Conservation (phyloP, 345 rosid genomes). For the Eucalyptus virginea region DNA sequence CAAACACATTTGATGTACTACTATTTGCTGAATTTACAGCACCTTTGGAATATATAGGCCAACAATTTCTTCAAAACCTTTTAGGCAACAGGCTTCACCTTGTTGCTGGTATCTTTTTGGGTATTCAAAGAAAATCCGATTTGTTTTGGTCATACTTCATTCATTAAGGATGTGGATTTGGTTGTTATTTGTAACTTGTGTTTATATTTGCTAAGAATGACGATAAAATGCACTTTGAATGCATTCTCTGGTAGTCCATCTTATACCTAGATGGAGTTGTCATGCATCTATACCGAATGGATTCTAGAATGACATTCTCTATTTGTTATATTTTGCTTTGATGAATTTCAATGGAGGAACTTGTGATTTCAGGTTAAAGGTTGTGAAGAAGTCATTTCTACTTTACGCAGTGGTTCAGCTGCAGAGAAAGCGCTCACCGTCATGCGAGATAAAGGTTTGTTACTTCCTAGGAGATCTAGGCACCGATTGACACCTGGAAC, state of each 20-base stretch:
- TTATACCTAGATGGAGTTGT: not conserved
- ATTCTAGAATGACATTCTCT: not conserved
- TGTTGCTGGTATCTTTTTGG: not conserved
- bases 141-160: not conserved
- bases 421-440: constrained; percentile 86
- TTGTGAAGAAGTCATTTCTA: constrained; percentile 63
- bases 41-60: not conserved
- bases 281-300: not conserved
- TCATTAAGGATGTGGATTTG: not conserved
- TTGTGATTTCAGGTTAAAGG: constrained; percentile 59
- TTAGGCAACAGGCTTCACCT: not conserved
- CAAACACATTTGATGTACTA: not conserved
- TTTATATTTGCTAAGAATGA: not conserved
- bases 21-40: not conserved
- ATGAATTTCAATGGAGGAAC: not conserved
- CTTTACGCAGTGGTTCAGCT: constrained; percentile 90
- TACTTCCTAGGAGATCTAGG: constrained; percentile 87
- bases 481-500: constrained; percentile 99
- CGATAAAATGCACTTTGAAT: not conserved
- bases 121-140: not conserved
- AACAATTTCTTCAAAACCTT: not conserved
- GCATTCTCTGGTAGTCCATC: not conserved
- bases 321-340: not conserved
- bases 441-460: constrained; percentile 92
- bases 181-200: not conserved